Base-by-base conservation (phyloP, 768 basidiomycete species). In the Auricularia heimuer region DNA sequence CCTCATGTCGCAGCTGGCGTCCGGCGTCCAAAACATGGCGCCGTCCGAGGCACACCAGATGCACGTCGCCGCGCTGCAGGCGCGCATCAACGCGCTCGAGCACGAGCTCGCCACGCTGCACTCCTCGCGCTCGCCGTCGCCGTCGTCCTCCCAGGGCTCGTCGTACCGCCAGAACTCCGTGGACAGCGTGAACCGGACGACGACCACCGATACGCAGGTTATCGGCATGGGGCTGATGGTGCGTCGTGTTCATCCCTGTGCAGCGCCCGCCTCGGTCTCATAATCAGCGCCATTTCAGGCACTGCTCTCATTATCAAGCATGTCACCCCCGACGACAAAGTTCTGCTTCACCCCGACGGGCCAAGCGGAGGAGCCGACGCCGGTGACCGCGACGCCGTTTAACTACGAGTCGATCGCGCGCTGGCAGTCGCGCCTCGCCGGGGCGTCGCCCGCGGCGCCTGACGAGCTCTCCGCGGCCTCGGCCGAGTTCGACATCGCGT, bases 1-100 rank as follows among this genome's bases (percentile, higher is more conserved):
- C 47, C 85, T 94, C 63, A 80, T 84, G 39, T 80, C 81, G 7
- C 66, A 64, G 64, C 18, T 36, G 36, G 34, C 42, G 36, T 47
- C 29, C 36, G 29, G 29, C 14, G 24, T 60, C 16, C 54, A 6
- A 37, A 36, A 14, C 36, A 63, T 21, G 35, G 65, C 51, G 60
- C 61, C 62, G 16, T 66, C 3, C 62, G 66, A 45, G 54, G 51
- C 33, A 33, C 56, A 36, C 66, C 56, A 64, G 33, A 35, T 24
- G 66, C 51, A 42, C 33, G 36, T 51, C 63, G 58, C 33, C 36
- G 58, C 42, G 54, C 54, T 60, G 21, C 56, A 60, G 56, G 21
- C 24, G 47, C 64, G 35, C 37, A 47, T 34, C 64, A 18, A 62
- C 51, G 44, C 65, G 44, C 54, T 56, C 35, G 61, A 67, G 44